A percentile compares a stretch with the other conserved stretches of the same genome.
Evolutionary conservation across 106 monocot species (phyloP).

Genomic region (Dendrobium chrysotoxum): DNA sequence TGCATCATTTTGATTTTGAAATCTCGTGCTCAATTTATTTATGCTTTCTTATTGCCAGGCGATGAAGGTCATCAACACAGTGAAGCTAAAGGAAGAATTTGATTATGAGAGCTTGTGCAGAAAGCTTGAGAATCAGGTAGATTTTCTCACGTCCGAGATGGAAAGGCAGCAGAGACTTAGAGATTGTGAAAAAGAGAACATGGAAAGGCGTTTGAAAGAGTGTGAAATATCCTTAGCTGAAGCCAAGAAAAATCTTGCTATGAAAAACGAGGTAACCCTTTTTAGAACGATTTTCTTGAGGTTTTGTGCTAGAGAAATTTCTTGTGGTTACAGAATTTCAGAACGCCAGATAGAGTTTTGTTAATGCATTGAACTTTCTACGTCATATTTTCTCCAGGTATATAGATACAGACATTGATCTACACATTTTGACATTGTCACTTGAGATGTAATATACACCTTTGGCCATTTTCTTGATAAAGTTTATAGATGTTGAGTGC

Average conservation of each 20-base stretch:
- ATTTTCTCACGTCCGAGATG: slow-evolving; percentile 53
- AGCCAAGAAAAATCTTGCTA: slow-evolving; percentile 25
- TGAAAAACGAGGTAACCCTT: slow-evolving; percentile 44
- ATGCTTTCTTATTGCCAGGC: slow-evolving; percentile 36
- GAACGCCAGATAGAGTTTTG: neutral
- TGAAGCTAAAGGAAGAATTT: slow-evolving; percentile 73
- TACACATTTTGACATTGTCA: neutral
- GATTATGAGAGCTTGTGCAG: slow-evolving; percentile 70
- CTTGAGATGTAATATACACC: neutral
- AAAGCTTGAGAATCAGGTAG: slow-evolving; percentile 56
- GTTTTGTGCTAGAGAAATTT: neutral
- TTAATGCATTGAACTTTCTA: neutral
- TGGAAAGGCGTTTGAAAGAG: slow-evolving; percentile 44
- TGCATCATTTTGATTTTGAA: neutral
- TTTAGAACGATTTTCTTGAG: neutral
- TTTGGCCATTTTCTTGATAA: neutral
- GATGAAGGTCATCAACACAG: slow-evolving; percentile 72
- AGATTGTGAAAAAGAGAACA: slow-evolving; percentile 38
- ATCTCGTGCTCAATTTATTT: neutral
- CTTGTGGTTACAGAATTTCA: neutral
- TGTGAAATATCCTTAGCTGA: slow-evolving; percentile 39
- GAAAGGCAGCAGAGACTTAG: slow-evolving; percentile 56
- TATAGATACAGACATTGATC: neutral
- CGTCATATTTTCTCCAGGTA: neutral
- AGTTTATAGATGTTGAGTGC: neutral